phyloP scores from a whole-genome alignment of 192 early-diverging fungal genomes.

The Coemansia sp. region DNA sequence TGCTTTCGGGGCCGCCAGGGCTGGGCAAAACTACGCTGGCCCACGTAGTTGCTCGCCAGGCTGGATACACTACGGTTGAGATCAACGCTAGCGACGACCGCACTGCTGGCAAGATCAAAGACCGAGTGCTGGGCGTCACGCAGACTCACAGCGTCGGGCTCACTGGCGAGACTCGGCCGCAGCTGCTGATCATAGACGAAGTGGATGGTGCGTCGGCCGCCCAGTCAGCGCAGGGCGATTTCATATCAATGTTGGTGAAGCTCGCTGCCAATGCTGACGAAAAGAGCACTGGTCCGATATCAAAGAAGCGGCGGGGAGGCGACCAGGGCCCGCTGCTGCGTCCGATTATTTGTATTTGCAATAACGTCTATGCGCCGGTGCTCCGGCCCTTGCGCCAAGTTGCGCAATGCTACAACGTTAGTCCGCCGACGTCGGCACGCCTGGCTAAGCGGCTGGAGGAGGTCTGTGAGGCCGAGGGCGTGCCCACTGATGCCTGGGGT shows the following conservation, averaged over 20 bases:
- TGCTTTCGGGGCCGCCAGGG: slow-evolving; percentile 92
- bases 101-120: slow-evolving; percentile 72
- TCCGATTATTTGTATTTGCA: slow-evolving; percentile 99
- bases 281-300: not conserved
- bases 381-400: slow-evolving; percentile 83
- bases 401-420: slow-evolving; percentile 75
- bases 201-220: slow-evolving; percentile 87
- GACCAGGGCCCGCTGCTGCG: slow-evolving; percentile 65
- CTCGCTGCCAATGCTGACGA: slow-evolving; percentile 51
- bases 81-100: slow-evolving; percentile 99
- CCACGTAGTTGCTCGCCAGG: slow-evolving; percentile 86
- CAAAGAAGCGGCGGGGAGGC: slow-evolving; percentile 13
- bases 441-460: slow-evolving; percentile 79
- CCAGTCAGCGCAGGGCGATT: slow-evolving; percentile 74
- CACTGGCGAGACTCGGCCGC: slow-evolving; percentile 66
- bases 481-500: slow-evolving; percentile 74
- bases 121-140: slow-evolving; percentile 75
- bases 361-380: slow-evolving; percentile 90
- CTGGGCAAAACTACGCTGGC: slow-evolving; percentile 97
- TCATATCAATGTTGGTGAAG: slow-evolving; percentile 80
- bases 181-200: slow-evolving; percentile 91
- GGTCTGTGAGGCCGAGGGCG: slow-evolving; percentile 78
- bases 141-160: slow-evolving; percentile 75
- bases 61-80: slow-evolving; percentile 90
- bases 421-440: slow-evolving; percentile 63